phyloP scores from a whole-genome alignment of 2,329 filamentous ascomycete genomes.

The Nakataea oryzae region DNA sequence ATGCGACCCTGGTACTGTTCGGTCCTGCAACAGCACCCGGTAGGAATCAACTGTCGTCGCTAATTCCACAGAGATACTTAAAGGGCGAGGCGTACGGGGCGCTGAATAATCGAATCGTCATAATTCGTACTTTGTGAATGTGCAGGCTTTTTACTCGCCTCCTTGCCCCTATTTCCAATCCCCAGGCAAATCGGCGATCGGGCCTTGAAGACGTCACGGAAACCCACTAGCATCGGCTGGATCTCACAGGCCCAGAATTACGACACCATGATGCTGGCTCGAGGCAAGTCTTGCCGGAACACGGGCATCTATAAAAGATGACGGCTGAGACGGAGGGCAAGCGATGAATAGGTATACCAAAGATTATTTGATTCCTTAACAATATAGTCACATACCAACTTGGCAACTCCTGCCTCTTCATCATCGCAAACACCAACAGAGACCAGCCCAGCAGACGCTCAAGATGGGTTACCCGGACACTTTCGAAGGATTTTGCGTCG shows the following conservation, averaged over 20 bases:
- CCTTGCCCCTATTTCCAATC: not conserved
- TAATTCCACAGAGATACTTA: too few relatives aligned
- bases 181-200: not conserved
- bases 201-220: not conserved
- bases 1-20: too few relatives aligned
- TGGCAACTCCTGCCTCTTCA: not conserved
- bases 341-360: too few relatives aligned
- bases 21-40: too few relatives aligned
- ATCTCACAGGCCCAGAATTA: not conserved
- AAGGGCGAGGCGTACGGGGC: too few relatives aligned
- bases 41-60: too few relatives aligned
- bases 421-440: not conserved
- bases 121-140: not conserved
- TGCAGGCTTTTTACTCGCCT: not conserved
- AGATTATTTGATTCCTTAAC: too few relatives aligned
- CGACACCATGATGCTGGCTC: not conserved
- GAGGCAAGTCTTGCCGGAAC: not conserved
- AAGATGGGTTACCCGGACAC: conserved; percentile 33
- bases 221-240: not conserved
- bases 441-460: not conserved
- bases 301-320: not conserved
- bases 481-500: conserved; percentile 31
- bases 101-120: not conserved
- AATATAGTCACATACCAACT: not conserved
- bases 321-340: too few relatives aligned